Evolutionary conservation across 1,139 yeast genomes (phyloP).

Genomic region (Protomyces inouyei): DNA sequence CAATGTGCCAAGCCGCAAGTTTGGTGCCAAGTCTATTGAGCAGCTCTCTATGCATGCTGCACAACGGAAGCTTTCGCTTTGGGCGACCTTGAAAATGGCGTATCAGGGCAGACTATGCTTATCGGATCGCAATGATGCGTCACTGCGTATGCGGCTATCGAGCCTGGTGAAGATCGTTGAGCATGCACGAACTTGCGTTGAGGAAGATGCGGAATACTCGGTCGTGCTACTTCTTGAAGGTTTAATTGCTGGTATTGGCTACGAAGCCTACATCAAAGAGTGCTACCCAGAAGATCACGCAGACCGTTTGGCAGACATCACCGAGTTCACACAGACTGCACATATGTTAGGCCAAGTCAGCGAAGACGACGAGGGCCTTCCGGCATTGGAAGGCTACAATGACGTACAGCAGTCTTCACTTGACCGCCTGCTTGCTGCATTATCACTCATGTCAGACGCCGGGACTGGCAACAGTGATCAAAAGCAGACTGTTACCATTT

Average conservation of each 20-base stretch:
- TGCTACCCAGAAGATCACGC: slow-evolving; percentile 36
- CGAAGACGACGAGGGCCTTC: slow-evolving; percentile 40
- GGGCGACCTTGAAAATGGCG: slow-evolving; percentile 30
- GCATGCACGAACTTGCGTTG: background rate
- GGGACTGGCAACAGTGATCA: slow-evolving; percentile 34
- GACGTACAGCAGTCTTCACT: slow-evolving; percentile 33
- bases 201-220: background rate
- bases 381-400: slow-evolving; percentile 27
- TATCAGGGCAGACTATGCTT: slow-evolving; percentile 28
- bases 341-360: slow-evolving; percentile 41
- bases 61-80: slow-evolving; percentile 27
- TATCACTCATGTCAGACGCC: slow-evolving; percentile 51
- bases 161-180: background rate
- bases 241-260: slow-evolving; percentile 26
- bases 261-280: slow-evolving; percentile 37
- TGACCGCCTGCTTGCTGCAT: slow-evolving; percentile 52
- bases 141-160: background rate
- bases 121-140: slow-evolving; percentile 3
- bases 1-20: slow-evolving; percentile 59
- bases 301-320: slow-evolving; percentile 30
- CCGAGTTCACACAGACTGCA: slow-evolving; percentile 32
- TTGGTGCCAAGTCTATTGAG: slow-evolving; percentile 59
- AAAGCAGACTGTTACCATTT: slow-evolving; percentile 43
- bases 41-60: slow-evolving; percentile 30
- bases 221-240: background rate